Evolutionary conservation across 177 flowering plant species (phyloP).

Genomic region (Tripterygium wilfordii): DNA sequence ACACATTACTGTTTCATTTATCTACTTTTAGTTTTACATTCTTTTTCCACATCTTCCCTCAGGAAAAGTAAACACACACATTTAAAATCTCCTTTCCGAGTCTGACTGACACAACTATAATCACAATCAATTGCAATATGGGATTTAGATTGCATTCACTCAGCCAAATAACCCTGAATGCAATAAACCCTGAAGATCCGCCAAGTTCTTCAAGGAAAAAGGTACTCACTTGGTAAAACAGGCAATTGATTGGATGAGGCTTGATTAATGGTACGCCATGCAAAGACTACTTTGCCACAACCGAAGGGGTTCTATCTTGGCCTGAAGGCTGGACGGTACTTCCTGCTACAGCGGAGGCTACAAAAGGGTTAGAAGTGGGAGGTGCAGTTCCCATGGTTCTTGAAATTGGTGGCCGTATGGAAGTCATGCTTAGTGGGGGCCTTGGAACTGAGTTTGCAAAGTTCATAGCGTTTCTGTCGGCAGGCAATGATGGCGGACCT

Average conservation of each 20-base stretch:
- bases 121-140: too few relatives aligned
- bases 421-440: conserved; percentile 34
- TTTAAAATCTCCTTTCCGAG: too few relatives aligned
- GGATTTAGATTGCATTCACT: too few relatives aligned
- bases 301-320: conserved; percentile 40
- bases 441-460: conserved; percentile 42
- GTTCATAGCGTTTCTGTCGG: conserved; percentile 42
- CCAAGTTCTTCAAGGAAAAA: too few relatives aligned
- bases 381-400: conserved; percentile 40
- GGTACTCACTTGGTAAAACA: conserved; percentile 25
- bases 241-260: not conserved
- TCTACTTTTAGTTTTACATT: too few relatives aligned
- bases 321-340: conserved; percentile 32
- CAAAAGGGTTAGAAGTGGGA: conserved; percentile 22
- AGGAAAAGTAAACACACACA: too few relatives aligned
- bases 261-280: conserved; percentile 5
- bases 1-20: too few relatives aligned
- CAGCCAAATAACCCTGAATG: too few relatives aligned
- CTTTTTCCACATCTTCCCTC: too few relatives aligned
- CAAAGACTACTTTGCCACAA: conserved; percentile 29
- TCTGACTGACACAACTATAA: too few relatives aligned
- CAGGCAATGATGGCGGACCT: conserved; percentile 42
- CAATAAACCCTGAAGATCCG: too few relatives aligned
- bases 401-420: conserved; percentile 44
- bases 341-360: conserved; percentile 31